These are phyloP conservation scores for Penicillium rolfsii DNA, from an alignment of 2,329 filamentous ascomycete species.

Conservation along the genomic window DNA sequence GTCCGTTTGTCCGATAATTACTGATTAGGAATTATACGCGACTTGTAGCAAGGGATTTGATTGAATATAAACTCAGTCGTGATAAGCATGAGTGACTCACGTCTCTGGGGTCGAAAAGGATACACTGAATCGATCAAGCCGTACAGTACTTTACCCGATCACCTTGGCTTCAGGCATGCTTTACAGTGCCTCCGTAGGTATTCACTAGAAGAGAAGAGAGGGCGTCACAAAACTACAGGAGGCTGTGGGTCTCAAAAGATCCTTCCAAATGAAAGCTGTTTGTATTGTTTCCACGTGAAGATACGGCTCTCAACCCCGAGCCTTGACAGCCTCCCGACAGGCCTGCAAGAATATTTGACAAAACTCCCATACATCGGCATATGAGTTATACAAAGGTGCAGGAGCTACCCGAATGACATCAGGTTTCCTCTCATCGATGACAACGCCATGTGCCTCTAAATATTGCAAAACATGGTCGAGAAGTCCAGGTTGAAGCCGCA, in stretches of 20 bases:
- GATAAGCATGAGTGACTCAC: too few species aligned
- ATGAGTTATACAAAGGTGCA: slow-evolving; percentile 81
- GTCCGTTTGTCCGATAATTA: background rate
- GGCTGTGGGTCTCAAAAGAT: background rate
- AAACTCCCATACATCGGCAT: slow-evolving; percentile 71
- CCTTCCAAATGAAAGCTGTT: background rate
- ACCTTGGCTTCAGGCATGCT: too few species aligned
- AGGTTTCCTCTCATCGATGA: slow-evolving; percentile 82
- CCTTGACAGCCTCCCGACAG: slow-evolving; percentile 45
- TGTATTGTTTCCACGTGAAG: background rate
- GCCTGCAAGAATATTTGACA: slow-evolving; percentile 57
- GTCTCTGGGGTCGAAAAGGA: too few species aligned
- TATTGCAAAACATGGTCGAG: slow-evolving; percentile 68
- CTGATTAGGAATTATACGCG: background rate
- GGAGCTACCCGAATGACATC: slow-evolving; percentile 84
- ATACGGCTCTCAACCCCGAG: slow-evolving; percentile 12
- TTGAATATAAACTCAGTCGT: too few species aligned
- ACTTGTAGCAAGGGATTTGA: too few species aligned
- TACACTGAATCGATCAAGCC: too few species aligned
- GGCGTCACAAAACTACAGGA: background rate
- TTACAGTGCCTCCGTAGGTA: too few species aligned
- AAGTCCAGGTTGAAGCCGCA: slow-evolving; percentile 68
- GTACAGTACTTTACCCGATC: too few species aligned
- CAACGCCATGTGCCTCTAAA: slow-evolving; percentile 69
- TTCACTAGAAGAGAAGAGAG: too few species aligned